Base-by-base conservation (phyloP, 805 yeast genomes). In the Kazachstania africana region DNA sequence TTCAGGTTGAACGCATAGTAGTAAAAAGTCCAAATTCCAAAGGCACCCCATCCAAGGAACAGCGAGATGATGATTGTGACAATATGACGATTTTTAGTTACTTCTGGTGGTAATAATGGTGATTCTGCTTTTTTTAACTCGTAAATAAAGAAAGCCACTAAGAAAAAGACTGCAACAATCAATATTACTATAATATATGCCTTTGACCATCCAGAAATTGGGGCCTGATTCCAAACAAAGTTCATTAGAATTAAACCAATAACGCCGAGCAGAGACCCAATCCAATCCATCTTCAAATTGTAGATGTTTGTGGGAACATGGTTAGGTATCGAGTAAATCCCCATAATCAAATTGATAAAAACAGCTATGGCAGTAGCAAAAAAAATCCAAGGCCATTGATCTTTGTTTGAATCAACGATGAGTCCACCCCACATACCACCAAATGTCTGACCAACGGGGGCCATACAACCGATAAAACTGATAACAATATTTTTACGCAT, bases 181-280 rank as follows among this genome's bases (percentile, higher is more conserved):
- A 78, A 53, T 12, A 80, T 47, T 0, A 63, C 72, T 24, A 75
- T 68, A 27, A 75, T 66, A 40, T 78, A 78, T 1, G 75, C 65
- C 2, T 46, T 48, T 10, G 54, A 43, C 88, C 88, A 80, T n/a
- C 87, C 83, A 4, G 59, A 76, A 6, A 68, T 64, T 0, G 88
- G 82, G 3, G 79, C 88, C 48, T 81, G 85, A 43, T 76, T 79
- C 73, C 83, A 72, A 3, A 72, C 70, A 46, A 79, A 73, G 42
- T 75, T 78, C 49, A 81, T 62, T 23, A 80, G 47, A 2, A 78
- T 62, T 27, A 81, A 53, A 0, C 82, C 83, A 5, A 57, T 34
- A 6, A 79, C 67, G 5, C 82, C 87, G 8, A 70, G 36, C 0
- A 57, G 10, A 0, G 78, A 60, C 9, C 84, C 84, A 5, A 54